Evolutionary conservation across 805 yeast genomes (phyloP), one percentile per base, ranked within the genome.

Genomic region (Ogataea parapolymorpha): DNA sequence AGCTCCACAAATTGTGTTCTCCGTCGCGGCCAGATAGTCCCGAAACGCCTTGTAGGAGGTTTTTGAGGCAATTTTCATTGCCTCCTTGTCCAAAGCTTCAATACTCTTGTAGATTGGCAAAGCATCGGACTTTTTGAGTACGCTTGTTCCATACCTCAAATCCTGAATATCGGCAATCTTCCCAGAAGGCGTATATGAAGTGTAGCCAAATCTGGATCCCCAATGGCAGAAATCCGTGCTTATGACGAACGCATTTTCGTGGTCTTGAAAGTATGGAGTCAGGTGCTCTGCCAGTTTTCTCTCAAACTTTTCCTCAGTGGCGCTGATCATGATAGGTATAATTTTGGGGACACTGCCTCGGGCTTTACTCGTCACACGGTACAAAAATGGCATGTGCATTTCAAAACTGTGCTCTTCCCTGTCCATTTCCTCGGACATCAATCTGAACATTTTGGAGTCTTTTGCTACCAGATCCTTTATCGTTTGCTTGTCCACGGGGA

Each of bases 191-290:
- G 79, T 69, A 48, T 79, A 81, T 6, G 67, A 63, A 3, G 75
- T 76, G 54, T 78, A 84, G 11, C 74, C 75, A 54, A 83, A 84
- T 27, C 86, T 61, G 2, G 68, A 51, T 1, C 90, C 90, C 99
- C 99, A 93, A 59, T 93, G 99, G 57, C 97, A 90, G 55, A 93
- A 93, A 66, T 93, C 99, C 2, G 91, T 77, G 58, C 95, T 85
- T 4, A 93, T 72, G 12, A 87, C 78, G 60, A 93, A 85, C 2
- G 87, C 81, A 52, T 77, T 79, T 17, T 64, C 62, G 23, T 74
- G 71, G 51, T 80, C 74, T 5, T 59, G 60, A 38, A 87, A 55
- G 53, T 72, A 82, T 1, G 82, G 78, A 8, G 62, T 58, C 40
- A 91, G 64, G 2, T 67, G 51, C 3, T 55, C 50, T 0, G 82